Evolutionary conservation across 306 rosid species (phyloP).

Genomic region (Begonia masoniana): DNA sequence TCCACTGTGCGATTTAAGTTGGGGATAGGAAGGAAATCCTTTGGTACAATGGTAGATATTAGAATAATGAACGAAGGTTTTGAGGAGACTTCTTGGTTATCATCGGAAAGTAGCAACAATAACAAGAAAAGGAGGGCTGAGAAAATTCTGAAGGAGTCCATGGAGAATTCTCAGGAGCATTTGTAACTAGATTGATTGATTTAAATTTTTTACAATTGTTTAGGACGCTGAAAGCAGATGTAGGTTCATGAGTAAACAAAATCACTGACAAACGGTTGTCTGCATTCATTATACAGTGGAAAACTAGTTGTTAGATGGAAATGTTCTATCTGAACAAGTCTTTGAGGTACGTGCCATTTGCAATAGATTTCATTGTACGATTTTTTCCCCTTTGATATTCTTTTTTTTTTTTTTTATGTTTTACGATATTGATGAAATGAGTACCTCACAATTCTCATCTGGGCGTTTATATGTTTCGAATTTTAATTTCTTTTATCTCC

Average conservation of each 20-base stretch:
- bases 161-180: constrained; percentile 54
- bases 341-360: constrained; percentile 49
- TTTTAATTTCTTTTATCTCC: too few relatives aligned
- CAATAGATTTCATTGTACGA: neutral
- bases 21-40: constrained; percentile 41
- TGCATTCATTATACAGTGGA: constrained; percentile 37
- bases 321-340: constrained; percentile 33
- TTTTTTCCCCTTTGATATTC: neutral
- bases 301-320: constrained; percentile 35
- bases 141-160: constrained; percentile 64
- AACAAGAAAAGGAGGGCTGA: constrained; percentile 67
- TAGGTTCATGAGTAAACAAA: constrained; percentile 39
- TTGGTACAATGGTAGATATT: constrained; percentile 26
- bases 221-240: constrained; percentile 47
- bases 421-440: neutral
- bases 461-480: too few relatives aligned
- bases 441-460: too few relatives aligned
- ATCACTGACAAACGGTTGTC: constrained; percentile 27
- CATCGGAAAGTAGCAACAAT: constrained; percentile 29
- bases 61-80: constrained; percentile 23
- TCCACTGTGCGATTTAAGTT: constrained; percentile 59
- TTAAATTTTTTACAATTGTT: constrained; percentile 52
- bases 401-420: constrained; percentile 9
- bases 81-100: constrained; percentile 35
- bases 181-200: constrained; percentile 47